Percentiles rank a stretch among this genome's conserved stretches.
These are phyloP conservation scores for Fusarium aywerte DNA, from an alignment of 2,329 filamentous ascomycete species.

Conservation along the genomic window DNA sequence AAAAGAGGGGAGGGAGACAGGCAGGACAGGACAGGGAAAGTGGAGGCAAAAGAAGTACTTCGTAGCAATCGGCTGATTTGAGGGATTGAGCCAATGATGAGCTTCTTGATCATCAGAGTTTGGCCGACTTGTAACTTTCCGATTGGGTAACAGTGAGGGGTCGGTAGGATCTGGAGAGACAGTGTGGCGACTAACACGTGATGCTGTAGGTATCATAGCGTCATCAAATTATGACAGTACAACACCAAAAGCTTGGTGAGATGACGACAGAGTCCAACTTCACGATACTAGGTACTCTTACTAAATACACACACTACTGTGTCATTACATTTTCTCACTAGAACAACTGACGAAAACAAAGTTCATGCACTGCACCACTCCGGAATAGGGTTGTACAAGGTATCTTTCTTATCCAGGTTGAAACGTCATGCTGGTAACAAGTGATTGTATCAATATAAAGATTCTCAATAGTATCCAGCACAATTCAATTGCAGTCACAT, in stretches of 20 bases:
- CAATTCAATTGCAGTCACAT: neutral
- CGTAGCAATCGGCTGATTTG: slow-evolving; percentile 44
- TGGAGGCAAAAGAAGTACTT: slow-evolving; percentile 35
- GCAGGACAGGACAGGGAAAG: slow-evolving; percentile 4
- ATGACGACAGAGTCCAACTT: slow-evolving; percentile 26
- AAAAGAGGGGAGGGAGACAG: slow-evolving; percentile 29
- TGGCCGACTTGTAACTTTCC: slow-evolving; percentile 29
- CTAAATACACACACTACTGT: too few species aligned
- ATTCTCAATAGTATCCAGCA: neutral
- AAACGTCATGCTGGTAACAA: neutral
- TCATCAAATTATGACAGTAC: slow-evolving; percentile 22
- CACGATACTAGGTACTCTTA: too few species aligned
- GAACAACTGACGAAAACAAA: neutral
- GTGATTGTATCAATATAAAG: neutral
- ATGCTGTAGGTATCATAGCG: slow-evolving; percentile 28
- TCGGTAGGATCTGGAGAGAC: slow-evolving; percentile 34
- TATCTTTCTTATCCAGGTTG: neutral
- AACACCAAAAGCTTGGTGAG: slow-evolving; percentile 20
- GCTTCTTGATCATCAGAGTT: slow-evolving; percentile 39
- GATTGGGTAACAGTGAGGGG: slow-evolving; percentile 51
- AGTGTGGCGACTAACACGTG: slow-evolving; percentile 43
- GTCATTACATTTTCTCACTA: neutral
- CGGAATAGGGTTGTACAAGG: neutral
- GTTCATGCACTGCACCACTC: neutral
- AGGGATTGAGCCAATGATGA: slow-evolving; percentile 41